Conservation (phyloP, 2,329 filamentous ascomycete species). For the Colletotrichum sp. region DNA sequence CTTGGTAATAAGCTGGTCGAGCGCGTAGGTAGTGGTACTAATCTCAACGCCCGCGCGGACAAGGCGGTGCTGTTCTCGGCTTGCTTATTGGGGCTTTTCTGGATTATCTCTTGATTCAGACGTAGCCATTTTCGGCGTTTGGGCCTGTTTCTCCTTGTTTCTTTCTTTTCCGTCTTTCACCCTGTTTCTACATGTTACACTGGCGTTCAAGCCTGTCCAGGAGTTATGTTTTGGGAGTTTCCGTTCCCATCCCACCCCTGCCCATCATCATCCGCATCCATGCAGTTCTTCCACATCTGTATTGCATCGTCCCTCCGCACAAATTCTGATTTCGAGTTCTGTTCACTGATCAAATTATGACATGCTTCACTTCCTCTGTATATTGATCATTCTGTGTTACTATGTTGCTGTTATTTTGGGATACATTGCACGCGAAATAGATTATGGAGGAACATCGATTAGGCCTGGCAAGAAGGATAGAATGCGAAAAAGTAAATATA, state of each 20-base stretch:
- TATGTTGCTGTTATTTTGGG: background rate
- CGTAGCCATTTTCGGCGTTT: too few relatives aligned
- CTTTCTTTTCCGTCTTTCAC: background rate
- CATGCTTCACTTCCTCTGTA: rapidly evolving
- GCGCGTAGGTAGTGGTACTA: slow-evolving; percentile 30
- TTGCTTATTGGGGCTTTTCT: background rate
- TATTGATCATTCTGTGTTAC: background rate
- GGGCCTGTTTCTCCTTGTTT: background rate
- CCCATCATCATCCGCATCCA: background rate
- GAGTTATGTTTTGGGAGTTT: background rate
- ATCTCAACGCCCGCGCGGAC: background rate
- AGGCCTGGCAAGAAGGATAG: background rate
- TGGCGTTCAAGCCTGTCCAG: background rate
- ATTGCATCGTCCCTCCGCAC: background rate
- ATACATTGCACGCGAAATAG: background rate
- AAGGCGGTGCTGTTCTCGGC: background rate
- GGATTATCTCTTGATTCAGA: background rate
- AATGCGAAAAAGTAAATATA: background rate
- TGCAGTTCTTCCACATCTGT: background rate
- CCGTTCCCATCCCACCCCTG: background rate
- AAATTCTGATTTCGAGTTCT: background rate
- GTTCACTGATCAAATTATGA: background rate
- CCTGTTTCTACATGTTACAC: background rate
- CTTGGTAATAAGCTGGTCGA: slow-evolving; percentile 59
- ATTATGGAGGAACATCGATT: rapidly evolving